Evolutionary conservation across 495 filamentous ascomycete species (phyloP).

Genomic region (Talaromyces borbonicus): DNA sequence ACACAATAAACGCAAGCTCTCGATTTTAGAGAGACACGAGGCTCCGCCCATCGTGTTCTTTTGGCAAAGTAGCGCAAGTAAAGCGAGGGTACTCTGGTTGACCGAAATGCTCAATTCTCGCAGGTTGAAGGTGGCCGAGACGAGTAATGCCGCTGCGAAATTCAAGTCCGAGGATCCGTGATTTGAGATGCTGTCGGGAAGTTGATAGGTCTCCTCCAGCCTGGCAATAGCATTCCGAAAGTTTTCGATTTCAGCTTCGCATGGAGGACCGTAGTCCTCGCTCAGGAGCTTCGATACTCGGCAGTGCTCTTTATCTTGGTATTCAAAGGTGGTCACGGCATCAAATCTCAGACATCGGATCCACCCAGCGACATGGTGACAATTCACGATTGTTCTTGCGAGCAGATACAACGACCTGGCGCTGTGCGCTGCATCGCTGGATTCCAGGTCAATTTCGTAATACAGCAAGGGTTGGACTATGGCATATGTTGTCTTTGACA

Average conservation of each 20-base stretch:
- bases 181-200: neutral
- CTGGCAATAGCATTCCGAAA: neutral
- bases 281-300: neutral
- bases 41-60: neutral
- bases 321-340: neutral
- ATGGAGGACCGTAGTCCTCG: neutral
- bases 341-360: neutral
- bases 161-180: neutral
- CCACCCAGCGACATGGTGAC: neutral
- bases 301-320: neutral
- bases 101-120: neutral
- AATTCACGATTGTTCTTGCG: neutral
- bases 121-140: neutral
- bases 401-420: neutral
- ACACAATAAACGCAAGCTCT: neutral
- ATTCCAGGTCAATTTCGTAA: neutral
- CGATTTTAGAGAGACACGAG: slow-evolving; percentile 1
- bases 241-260: neutral
- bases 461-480: neutral
- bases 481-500: neutral
- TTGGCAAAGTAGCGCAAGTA: neutral
- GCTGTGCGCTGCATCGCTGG: neutral
- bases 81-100: neutral
- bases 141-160: neutral
- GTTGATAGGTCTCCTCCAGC: neutral